Evolutionary conservation across 805 yeast genomes (phyloP), one percentile per base, ranked within the genome.

Genomic region (Kodamaea fukazawae): DNA sequence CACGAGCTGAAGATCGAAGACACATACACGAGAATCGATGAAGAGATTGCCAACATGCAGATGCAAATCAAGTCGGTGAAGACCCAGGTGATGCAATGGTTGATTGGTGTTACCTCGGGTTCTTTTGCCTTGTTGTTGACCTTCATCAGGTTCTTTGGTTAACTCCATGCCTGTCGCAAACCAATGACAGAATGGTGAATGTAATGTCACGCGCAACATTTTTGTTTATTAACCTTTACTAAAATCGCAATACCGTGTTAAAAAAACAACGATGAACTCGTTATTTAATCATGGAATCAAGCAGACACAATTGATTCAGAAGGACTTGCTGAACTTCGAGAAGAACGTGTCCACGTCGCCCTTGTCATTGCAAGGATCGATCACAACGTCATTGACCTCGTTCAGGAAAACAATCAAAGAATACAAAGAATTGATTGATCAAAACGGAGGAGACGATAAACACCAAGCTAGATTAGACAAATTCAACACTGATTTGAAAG

Each of bases 71-170:
- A 93, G 55, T 81, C 87, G 32, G 96, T 91, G 23, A 93, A 93
- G 67, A 87, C 96, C 2, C 97, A 93, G 60, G 97, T 93, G 36
- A 79, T 89, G 82, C 99, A 93, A 65, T 93, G 99, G 99, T 75
- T 93, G 47, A 88, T 93, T 53, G 98, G 98, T 71, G 97, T 93
- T 13, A 86, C 96, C 57, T 90, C 98, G 1, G 99, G 98, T 84
- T 86, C 97, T 1, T 87, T 91, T 65, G 98, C 98, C 10, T 73
- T 93, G 43, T 85, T 93, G 37, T 67, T 91, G 52, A 97, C 98
- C 1, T 93, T 93, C 60, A 86, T 90, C 36, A 75, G 99, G 53
- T 70, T 93, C 51, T 68, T 87, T 36, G 78, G 87, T 7, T 86
- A 44, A 43, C 4, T n/a, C n/a, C n/a, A n/a, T n/a, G n/a, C n/a